These are phyloP conservation scores for Suhomyces terraborum DNA, from an alignment of 1,139 yeast species.

Conservation along the genomic window DNA sequence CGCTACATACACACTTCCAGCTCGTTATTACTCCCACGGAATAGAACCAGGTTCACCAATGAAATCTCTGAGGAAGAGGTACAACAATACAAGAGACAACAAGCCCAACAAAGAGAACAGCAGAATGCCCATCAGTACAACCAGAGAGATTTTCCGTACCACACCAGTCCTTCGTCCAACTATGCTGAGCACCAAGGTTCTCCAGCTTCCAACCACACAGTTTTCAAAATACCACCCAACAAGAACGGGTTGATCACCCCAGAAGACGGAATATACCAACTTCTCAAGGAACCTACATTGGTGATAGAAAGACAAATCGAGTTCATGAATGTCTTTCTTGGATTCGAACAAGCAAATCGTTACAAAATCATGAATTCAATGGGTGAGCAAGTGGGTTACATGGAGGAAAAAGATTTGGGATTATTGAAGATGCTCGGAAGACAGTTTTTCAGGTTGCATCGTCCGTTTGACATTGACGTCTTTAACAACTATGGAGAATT, in stretches of 20 bases:
- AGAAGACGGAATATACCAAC: constrained; percentile 55
- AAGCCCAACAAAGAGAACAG: constrained; percentile 18
- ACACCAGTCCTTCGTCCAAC: constrained; percentile 31
- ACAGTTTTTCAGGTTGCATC: constrained; percentile 77
- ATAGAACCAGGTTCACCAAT: constrained; percentile 29
- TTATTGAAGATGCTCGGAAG: constrained; percentile 68
- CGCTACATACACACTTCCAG: constrained; percentile 6
- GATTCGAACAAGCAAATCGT: constrained; percentile 87
- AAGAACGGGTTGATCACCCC: constrained; percentile 52
- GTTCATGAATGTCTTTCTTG: constrained; percentile 80
- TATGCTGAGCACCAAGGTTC: constrained; percentile 20
- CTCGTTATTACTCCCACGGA: constrained; percentile 20
- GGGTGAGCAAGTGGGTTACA: constrained; percentile 77
- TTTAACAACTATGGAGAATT: constrained; percentile 70
- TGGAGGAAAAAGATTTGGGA: constrained; percentile 80
- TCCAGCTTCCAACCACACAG: constrained; percentile 33
- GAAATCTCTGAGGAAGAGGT: constrained; percentile 47
- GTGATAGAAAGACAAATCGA: constrained; percentile 88
- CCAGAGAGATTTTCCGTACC: constrained; percentile 31
- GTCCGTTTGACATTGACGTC: constrained; percentile 85
- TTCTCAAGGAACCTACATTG: constrained; percentile 75
- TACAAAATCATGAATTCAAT: constrained; percentile 71
- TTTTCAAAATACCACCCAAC: constrained; percentile 40
- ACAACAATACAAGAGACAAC: constrained; percentile 21
- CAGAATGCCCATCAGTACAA: constrained; percentile 19